Conservation (phyloP, 495 filamentous ascomycete genomes). For the Neurospora discreta region DNA sequence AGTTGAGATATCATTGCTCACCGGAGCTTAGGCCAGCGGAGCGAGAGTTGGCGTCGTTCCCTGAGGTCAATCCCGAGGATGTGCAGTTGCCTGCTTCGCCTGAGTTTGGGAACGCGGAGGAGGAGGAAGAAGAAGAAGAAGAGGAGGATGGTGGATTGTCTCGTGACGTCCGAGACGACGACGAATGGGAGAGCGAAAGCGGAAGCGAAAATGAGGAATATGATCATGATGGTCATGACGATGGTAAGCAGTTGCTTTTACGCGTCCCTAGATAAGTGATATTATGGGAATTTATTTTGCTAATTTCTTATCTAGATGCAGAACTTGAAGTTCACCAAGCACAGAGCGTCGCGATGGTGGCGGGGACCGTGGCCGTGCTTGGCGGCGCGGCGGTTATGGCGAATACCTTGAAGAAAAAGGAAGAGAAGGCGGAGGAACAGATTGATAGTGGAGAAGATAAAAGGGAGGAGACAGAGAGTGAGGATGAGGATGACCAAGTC, state of each 20-base stretch:
- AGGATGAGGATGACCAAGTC: not conserved
- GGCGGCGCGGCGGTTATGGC: not conserved
- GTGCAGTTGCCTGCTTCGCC: not conserved
- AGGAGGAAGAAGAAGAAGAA: not conserved
- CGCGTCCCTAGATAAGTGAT: not conserved
- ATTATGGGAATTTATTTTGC: not conserved
- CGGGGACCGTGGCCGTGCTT: not conserved
- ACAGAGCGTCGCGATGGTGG: not conserved
- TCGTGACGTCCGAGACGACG: too few relatives aligned
- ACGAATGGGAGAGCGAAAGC: not conserved
- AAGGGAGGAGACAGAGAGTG: not conserved
- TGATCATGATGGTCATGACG: not conserved
- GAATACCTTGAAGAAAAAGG: not conserved
- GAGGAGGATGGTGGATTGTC: not conserved
- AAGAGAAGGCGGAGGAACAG: not conserved
- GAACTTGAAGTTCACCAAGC: not conserved
- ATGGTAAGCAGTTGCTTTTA: not conserved
- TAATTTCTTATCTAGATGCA: not conserved
- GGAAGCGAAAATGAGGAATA: not conserved
- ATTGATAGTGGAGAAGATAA: not conserved
- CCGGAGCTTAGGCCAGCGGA: not conserved
- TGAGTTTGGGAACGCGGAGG: not conserved
- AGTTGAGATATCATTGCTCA: not conserved
- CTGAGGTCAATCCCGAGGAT: not conserved
- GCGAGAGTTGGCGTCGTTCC: not conserved